These are phyloP conservation scores for Breviolum minutum DNA, from an alignment of 73 alveolate species.

Conservation along the genomic window DNA sequence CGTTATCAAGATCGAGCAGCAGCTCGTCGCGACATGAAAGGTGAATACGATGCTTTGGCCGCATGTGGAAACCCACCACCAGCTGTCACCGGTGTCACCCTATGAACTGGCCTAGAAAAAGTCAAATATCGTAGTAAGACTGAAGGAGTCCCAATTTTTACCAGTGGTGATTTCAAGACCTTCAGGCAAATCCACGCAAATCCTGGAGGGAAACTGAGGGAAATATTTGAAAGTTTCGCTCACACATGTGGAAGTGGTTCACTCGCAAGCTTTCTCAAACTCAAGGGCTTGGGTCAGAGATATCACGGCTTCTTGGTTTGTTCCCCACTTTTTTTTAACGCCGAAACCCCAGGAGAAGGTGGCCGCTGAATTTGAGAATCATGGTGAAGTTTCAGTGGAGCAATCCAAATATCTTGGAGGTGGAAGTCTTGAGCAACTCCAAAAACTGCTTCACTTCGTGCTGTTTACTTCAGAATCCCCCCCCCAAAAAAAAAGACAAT, in stretches of 20 bases:
- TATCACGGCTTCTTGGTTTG: neutral
- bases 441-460: neutral
- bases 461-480: neutral
- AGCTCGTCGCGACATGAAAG: constrained; percentile 44
- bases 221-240: no score
- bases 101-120: no score
- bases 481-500: neutral
- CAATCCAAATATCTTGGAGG: constrained; percentile 93
- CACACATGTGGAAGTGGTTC: no score
- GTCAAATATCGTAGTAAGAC: no score
- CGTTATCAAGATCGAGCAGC: constrained; percentile 72
- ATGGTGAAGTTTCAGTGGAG: constrained; percentile 70
- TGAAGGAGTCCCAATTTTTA: no score
- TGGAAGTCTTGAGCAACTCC: neutral
- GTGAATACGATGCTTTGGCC: constrained; percentile 48
- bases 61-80: no score
- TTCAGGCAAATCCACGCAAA: no score
- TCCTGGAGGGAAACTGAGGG: no score
- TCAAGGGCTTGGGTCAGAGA: neutral
- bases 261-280: neutral
- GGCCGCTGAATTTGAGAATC: constrained; percentile 86
- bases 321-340: neutral
- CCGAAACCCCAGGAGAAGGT: constrained; percentile 49
- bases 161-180: no score
- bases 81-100: neutral